Percentiles rank a stretch among this genome's conserved stretches.
Evolutionary conservation across 495 filamentous ascomycete species (phyloP).

Genomic region (Neurospora sublineolata): DNA sequence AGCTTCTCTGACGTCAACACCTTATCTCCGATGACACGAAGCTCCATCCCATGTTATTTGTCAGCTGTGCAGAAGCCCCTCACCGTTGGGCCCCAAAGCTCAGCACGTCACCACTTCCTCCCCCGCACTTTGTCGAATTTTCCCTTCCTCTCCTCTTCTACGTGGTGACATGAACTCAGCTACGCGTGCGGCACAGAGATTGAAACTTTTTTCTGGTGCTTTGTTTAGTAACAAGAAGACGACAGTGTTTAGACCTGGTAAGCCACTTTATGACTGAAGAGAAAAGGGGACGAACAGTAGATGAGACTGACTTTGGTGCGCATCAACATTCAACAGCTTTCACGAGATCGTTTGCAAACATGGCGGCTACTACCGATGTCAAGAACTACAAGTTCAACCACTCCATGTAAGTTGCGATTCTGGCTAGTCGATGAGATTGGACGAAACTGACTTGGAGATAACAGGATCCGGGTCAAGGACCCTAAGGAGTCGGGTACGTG

Average conservation of each 20-base stretch:
- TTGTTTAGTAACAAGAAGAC: conserved; percentile 2
- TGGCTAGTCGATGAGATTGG: neutral
- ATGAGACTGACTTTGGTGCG: neutral
- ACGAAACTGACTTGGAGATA: conserved; percentile 18
- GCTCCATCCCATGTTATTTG: neutral
- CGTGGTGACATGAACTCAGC: conserved; percentile 8
- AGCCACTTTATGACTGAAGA: neutral
- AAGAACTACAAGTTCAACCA: conserved; percentile 82
- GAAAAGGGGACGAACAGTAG: too few species aligned
- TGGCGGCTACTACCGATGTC: conserved; percentile 59
- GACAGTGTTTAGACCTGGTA: conserved; percentile 1
- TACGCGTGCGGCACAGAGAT: conserved; percentile 8
- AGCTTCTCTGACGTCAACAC: neutral
- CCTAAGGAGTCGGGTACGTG: conserved; percentile 61
- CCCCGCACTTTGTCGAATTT: neutral
- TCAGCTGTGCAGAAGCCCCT: neutral
- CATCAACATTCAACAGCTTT: neutral
- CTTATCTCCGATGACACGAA: neutral
- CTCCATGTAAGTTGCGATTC: conserved; percentile 46
- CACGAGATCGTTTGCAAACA: conserved; percentile 34
- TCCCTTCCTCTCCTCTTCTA: neutral
- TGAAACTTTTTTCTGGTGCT: conserved; percentile 5
- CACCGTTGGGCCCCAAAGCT: neutral
- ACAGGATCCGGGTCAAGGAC: conserved; percentile 89
- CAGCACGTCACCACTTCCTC: neutral